These are phyloP conservation scores for Zasmidium cellare DNA, from an alignment of 2,329 filamentous ascomycete genomes.

Conservation along the genomic window DNA sequence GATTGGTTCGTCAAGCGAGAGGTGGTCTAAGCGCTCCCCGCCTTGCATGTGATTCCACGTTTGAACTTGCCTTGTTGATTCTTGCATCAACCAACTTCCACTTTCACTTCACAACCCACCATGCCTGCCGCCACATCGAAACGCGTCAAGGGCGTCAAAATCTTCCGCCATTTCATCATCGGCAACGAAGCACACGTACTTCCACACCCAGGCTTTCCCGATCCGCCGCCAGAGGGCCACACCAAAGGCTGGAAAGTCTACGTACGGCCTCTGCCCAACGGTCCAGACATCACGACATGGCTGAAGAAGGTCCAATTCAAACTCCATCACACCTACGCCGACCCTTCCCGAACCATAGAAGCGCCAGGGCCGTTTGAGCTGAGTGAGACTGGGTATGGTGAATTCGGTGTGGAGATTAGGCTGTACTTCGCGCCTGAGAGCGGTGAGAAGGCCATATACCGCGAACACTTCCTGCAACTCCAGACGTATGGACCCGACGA, in stretches of 20 bases:
- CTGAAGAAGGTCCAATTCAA: slow-evolving; percentile 97
- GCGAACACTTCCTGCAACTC: slow-evolving; percentile 88
- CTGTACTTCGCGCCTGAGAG: slow-evolving; percentile 88
- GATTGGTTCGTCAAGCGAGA: too few relatives aligned
- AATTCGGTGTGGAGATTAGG: slow-evolving; percentile 95
- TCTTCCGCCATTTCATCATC: slow-evolving; percentile 43
- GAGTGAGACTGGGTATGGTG: slow-evolving; percentile 93
- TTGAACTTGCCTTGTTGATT: too few relatives aligned
- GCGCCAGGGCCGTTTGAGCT: slow-evolving; percentile 75
- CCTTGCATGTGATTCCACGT: too few relatives aligned
- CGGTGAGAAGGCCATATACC: slow-evolving; percentile 90
- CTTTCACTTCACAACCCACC: too few relatives aligned
- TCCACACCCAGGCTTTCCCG: slow-evolving; percentile 74
- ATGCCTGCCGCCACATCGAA: slow-evolving; percentile 39
- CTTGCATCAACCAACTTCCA: too few relatives aligned
- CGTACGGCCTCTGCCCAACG: slow-evolving; percentile 84
- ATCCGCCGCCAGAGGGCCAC: slow-evolving; percentile 80
- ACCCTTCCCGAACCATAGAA: slow-evolving; percentile 83
- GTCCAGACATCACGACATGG: slow-evolving; percentile 87
- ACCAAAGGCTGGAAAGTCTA: slow-evolving; percentile 97
- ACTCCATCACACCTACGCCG: slow-evolving; percentile 93
- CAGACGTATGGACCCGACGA: slow-evolving; percentile 82
- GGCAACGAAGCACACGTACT: slow-evolving; percentile 55
- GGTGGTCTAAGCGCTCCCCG: too few relatives aligned
- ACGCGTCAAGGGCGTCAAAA: slow-evolving; percentile 35